phyloP scores from a whole-genome alignment of 2,329 filamentous ascomycete species.

The Chaetothyriales sp. region DNA sequence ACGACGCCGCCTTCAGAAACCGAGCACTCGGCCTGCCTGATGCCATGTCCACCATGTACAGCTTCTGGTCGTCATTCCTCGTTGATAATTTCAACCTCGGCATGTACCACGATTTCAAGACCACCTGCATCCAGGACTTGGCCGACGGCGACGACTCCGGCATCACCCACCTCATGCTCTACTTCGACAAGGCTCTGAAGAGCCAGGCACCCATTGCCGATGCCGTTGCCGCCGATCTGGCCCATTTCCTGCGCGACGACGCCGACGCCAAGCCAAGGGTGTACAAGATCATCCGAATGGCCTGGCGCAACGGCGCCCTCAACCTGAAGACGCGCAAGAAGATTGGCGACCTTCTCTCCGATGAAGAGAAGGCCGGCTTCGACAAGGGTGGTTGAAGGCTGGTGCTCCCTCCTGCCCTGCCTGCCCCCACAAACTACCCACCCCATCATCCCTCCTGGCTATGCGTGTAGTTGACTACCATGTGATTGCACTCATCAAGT shows the following conservation, averaged over 20 bases:
- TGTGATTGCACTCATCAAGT: background rate
- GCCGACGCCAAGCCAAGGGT: slow-evolving; percentile 29
- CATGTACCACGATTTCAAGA: slow-evolving; percentile 65
- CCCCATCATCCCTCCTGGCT: background rate
- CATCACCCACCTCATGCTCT: slow-evolving; percentile 49
- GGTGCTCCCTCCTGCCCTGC: background rate
- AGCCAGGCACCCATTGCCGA: slow-evolving; percentile 39
- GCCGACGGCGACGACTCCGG: slow-evolving; percentile 40
- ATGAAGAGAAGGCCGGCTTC: slow-evolving; percentile 39
- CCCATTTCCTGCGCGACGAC: slow-evolving; percentile 41
- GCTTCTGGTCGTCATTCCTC: slow-evolving; percentile 63
- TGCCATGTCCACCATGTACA: slow-evolving; percentile 41
- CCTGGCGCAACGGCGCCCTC: slow-evolving; percentile 41
- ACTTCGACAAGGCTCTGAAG: slow-evolving; percentile 47
- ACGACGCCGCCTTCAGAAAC: slow-evolving; percentile 19
- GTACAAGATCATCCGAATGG: slow-evolving; percentile 39
- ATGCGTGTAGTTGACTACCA: background rate
- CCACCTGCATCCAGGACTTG: slow-evolving; percentile 52
- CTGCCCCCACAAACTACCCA: background rate
- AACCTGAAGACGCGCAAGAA: slow-evolving; percentile 45
- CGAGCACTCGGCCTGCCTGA: slow-evolving; percentile 28
- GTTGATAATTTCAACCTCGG: slow-evolving; percentile 58
- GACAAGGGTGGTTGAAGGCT: slow-evolving; percentile 22
- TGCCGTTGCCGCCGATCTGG: slow-evolving; percentile 41
- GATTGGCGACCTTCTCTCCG: slow-evolving; percentile 39